These are phyloP conservation scores for Aphanomyces stellatus DNA, from an alignment of 352 stramenopile species.

Conservation along the genomic window DNA sequence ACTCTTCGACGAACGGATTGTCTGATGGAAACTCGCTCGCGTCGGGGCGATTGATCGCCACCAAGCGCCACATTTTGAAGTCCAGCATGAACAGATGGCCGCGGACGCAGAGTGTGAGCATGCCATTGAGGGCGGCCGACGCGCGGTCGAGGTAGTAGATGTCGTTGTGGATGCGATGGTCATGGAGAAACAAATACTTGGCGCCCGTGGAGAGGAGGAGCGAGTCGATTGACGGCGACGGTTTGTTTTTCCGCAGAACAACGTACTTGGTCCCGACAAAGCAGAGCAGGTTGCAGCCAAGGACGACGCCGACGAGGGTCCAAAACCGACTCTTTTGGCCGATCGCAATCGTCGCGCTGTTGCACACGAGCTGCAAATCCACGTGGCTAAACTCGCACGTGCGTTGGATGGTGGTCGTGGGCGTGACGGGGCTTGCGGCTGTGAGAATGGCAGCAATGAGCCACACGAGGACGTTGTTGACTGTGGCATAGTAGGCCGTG, in stretches of 20 bases:
- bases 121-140: constrained; percentile 1
- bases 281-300: neutral
- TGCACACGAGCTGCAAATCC: neutral
- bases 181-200: neutral
- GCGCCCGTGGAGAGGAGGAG: neutral
- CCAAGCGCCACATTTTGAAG: constrained; percentile 9
- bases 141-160: constrained; percentile 14
- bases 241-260: neutral
- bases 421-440: neutral
- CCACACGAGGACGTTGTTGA: constrained; percentile 3
- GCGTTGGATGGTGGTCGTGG: neutral
- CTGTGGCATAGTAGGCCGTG: constrained; percentile 6
- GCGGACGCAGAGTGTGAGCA: neutral
- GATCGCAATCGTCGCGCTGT: neutral
- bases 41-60: neutral
- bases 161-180: neutral
- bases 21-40: no score
- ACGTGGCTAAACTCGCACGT: neutral
- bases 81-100: neutral
- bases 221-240: neutral
- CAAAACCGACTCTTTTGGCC: neutral
- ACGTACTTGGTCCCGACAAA: neutral
- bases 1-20: no score
- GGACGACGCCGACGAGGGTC: neutral
- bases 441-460: neutral